phyloP scores from a whole-genome alignment of 1,139 yeast genomes.

The Nakaseomyces delphensis region DNA sequence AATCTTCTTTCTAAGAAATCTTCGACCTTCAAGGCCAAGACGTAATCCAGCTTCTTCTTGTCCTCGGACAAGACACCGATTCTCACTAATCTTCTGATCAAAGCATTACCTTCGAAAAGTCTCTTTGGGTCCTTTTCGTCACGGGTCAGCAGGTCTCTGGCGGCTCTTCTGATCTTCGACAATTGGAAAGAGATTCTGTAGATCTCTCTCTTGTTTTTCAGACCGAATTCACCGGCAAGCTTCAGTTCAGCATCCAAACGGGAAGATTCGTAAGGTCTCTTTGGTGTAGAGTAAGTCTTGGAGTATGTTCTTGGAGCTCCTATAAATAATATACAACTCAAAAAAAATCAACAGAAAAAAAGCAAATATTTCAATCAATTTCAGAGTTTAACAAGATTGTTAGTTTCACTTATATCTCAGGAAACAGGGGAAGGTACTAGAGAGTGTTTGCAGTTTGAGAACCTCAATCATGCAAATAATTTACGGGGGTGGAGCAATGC shows the following conservation, averaged over 20 bases:
- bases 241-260: conserved; percentile 98
- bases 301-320: conserved; percentile 99
- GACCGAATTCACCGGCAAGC: conserved; percentile 98
- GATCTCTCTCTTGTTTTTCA: conserved; percentile 98
- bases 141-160: conserved; percentile 98
- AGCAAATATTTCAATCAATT: not conserved
- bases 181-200: conserved; percentile 63
- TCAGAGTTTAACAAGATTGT: not conserved
- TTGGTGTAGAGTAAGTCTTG: conserved; percentile 98
- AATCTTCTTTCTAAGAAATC: conserved; percentile 99
- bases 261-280: conserved; percentile 95
- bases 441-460: no score
- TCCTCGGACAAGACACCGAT: conserved; percentile 98
- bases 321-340: conserved; percentile 49
- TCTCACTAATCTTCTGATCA: conserved; percentile 42
- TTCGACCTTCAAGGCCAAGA: conserved; percentile 91
- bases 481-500: not conserved
- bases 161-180: conserved; percentile 99
- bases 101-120: conserved; percentile 99
- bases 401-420: not conserved
- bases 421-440: no score
- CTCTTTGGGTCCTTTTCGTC: conserved; percentile 99
- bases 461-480: no score
- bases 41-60: conserved; percentile 99
- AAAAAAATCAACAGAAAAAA: conserved; percentile 46